Percentiles rank a stretch among this genome's conserved stretches.
Conservation (phyloP, 768 basidiomycete genomes). For the Kwoniella bestiolae region DNA sequence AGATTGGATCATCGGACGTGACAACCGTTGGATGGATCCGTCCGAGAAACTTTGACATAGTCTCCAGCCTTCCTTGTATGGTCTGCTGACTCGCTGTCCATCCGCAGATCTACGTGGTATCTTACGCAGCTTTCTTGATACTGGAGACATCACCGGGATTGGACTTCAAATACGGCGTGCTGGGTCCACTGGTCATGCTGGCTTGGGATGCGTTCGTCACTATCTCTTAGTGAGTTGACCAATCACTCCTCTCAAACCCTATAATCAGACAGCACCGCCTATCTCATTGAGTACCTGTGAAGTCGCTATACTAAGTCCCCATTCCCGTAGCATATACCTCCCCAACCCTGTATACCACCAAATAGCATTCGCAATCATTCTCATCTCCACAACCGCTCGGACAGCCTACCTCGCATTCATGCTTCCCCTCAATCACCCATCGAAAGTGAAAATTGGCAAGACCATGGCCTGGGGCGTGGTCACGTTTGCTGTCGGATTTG, state of each 20-base stretch:
- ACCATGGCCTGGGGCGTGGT: conserved; percentile 63
- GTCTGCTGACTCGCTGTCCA: not conserved
- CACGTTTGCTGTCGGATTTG: conserved; percentile 69
- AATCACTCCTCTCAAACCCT: not conserved
- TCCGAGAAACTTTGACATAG: too few relatives aligned
- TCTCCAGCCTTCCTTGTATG: too few relatives aligned
- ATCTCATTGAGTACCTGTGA: too few relatives aligned
- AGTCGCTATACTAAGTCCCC: not conserved
- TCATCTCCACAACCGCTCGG: conserved; percentile 63
- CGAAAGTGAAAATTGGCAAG: conserved; percentile 60
- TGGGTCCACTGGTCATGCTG: conserved; percentile 46
- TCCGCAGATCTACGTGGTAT: conserved; percentile 66
- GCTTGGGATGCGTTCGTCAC: conserved; percentile 69
- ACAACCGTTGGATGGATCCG: too few relatives aligned
- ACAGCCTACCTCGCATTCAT: conserved; percentile 63
- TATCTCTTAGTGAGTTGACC: conserved; percentile 69
- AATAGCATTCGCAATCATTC: conserved; percentile 68
- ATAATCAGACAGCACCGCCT: too few relatives aligned
- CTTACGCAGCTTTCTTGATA: conserved; percentile 66
- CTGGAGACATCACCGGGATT: conserved; percentile 59
- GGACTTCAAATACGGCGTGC: conserved; percentile 34
- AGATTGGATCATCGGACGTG: not conserved
- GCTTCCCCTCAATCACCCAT: conserved; percentile 56
- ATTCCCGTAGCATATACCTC: conserved; percentile 63
- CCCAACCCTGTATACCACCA: conserved; percentile 83